Evolutionary conservation across 1,139 yeast species (phyloP), one percentile per base, ranked within the genome.

Genomic region (Diutina neorugosa): DNA sequence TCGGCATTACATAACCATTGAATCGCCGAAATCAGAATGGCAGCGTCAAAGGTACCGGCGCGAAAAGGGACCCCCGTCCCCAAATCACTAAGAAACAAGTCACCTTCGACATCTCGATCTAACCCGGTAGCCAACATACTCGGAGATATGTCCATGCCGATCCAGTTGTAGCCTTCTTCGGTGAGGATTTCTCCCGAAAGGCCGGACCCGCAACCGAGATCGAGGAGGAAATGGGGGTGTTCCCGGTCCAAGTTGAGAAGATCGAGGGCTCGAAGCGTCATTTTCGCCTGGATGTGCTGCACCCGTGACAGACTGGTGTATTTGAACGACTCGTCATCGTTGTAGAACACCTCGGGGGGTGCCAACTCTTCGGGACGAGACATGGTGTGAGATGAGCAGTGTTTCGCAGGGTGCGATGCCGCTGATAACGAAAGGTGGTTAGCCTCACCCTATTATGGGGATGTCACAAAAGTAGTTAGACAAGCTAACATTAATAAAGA

Each of bases 1-100:
- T 93, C 98, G 2, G 98, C 98, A 65, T 93, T 93, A 73, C 98
- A 89, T 50, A 93, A 78, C 99, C 99, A 93, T 67, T 93, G 99
- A 54, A 93, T 89, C 4, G 95, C 98, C 51, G 96, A 86, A 59
- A 93, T 89, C 21, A 96, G 86, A 49, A 93, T 87, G 2, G 96
- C 98, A 1, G 98, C 98, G 69, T 94, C 99, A 65, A 93, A 93
- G 0, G 96, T 79, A 54, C 98, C 99, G 1, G 98, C 90, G 62
- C 98, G 76, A 63, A 93, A 93, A 7, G 98, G 98, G 4, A 94
- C 77, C 25, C 98, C 98, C 56, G 78, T 77, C 46, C 99, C 99
- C 76, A 93, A 86, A 71, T 93, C 99, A 46, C 89, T 84, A 55
- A 91, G 71, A 65, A 94, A 84, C 58, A 93, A 69, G 67, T 93